phyloP scores from a whole-genome alignment of 371 early-diverging fungal species.

The Fennellomyces sp. region DNA sequence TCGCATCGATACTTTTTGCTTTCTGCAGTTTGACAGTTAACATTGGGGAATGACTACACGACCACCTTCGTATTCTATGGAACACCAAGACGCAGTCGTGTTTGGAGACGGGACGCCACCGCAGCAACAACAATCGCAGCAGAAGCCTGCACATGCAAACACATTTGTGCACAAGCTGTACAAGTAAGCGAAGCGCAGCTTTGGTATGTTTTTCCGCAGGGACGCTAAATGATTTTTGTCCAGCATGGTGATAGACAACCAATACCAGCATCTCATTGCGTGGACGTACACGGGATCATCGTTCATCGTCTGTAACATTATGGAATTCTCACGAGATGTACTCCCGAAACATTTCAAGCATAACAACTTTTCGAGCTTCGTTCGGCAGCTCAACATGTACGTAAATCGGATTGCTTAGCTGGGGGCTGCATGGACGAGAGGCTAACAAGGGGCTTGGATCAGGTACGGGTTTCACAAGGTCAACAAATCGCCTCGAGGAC shows the following conservation, averaged over 20 bases:
- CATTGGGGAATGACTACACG: background rate
- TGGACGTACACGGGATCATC: slow-evolving; percentile 87
- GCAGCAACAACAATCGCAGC: slow-evolving; percentile 1
- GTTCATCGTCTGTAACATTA: slow-evolving; percentile 90
- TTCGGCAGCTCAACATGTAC: slow-evolving; percentile 88
- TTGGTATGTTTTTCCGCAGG: too few relatives aligned
- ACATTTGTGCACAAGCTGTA: slow-evolving; percentile 51
- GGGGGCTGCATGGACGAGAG: too few relatives aligned
- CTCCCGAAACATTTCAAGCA: slow-evolving; percentile 88
- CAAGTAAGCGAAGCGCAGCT: too few relatives aligned
- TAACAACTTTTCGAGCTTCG: slow-evolving; percentile 87
- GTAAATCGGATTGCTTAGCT: too few relatives aligned
- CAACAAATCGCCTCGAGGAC: slow-evolving; percentile 85
- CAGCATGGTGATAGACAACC: slow-evolving; percentile 83
- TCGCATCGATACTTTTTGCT: background rate
- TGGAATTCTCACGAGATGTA: slow-evolving; percentile 80
- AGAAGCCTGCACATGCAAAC: slow-evolving; percentile 24
- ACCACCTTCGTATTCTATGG: background rate
- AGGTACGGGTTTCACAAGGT: slow-evolving; percentile 91
- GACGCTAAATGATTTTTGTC: background rate
- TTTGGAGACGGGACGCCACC: slow-evolving; percentile 8
- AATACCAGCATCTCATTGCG: slow-evolving; percentile 80
- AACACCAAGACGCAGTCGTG: background rate
- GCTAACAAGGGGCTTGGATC: too few relatives aligned
- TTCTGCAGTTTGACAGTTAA: slow-evolving; percentile 1